A percentile compares a stretch with the other conserved stretches of the same genome.
phyloP scores from a whole-genome alignment of 768 basidiomycete species.

The Daedaleopsis sinensis region DNA sequence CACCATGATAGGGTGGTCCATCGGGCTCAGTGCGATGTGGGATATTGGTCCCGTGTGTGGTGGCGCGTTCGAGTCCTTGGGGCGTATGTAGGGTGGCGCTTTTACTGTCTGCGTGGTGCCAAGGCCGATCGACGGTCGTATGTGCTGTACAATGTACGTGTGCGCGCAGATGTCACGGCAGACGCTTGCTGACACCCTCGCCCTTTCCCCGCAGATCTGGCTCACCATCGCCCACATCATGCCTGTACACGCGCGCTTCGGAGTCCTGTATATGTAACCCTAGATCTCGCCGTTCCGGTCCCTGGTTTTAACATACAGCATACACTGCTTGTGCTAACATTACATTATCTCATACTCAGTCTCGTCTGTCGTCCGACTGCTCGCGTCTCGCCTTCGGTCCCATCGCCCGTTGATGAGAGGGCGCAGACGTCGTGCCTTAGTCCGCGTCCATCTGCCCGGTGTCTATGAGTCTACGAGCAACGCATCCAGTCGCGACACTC shows the following conservation, averaged over 20 bases:
- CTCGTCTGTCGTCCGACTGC: too few species aligned
- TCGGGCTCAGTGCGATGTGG: slow-evolving; percentile 5
- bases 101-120: neutral
- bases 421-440: too few species aligned
- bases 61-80: neutral
- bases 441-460: too few species aligned
- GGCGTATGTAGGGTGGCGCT: neutral
- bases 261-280: neutral
- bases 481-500: too few species aligned
- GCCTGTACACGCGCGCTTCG: neutral
- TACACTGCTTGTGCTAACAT: too few species aligned
- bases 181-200: neutral
- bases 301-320: too few species aligned
- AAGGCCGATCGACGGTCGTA: slow-evolving; percentile 1
- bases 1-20: slow-evolving; percentile 4
- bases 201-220: neutral
- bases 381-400: too few species aligned
- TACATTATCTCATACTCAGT: too few species aligned
- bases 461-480: too few species aligned
- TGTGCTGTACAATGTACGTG: slow-evolving; percentile 11
- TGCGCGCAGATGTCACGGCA: neutral
- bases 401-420: too few species aligned
- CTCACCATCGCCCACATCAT: slow-evolving; percentile 3
- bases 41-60: neutral
- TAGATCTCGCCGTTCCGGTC: too few species aligned